Evolutionary conservation across 1,139 yeast genomes (phyloP).

Genomic region (Zygotorulaspora mrakii): DNA sequence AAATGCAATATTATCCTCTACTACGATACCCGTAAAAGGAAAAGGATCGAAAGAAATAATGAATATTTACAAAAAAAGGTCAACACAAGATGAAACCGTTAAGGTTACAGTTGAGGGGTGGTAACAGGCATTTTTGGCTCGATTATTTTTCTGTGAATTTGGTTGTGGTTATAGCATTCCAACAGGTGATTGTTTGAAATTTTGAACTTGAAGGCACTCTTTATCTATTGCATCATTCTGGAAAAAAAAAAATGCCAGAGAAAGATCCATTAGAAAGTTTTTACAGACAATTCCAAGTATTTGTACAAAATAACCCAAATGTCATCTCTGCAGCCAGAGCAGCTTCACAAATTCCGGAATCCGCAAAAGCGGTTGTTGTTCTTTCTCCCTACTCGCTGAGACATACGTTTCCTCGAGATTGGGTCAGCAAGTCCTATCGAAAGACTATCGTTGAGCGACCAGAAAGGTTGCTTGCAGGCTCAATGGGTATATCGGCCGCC

Average conservation of each 20-base stretch:
- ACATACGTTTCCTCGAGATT: slow-evolving; percentile 69
- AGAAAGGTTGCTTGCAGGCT: slow-evolving; percentile 69
- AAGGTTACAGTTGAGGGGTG: too few relatives aligned
- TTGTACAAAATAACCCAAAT: slow-evolving; percentile 53
- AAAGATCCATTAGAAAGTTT: slow-evolving; percentile 40
- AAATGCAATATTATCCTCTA: too few relatives aligned
- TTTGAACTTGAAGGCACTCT: too few relatives aligned
- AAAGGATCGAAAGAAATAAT: background rate
- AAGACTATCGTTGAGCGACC: slow-evolving; percentile 81
- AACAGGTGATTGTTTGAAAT: too few relatives aligned
- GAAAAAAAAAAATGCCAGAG: slow-evolving; percentile 10
- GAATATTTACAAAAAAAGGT: background rate
- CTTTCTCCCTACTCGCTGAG: slow-evolving; percentile 59
- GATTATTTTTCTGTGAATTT: too few relatives aligned
- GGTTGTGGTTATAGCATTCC: too few relatives aligned
- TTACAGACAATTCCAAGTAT: slow-evolving; percentile 45
- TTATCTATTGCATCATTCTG: too few relatives aligned
- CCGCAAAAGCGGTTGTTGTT: slow-evolving; percentile 51
- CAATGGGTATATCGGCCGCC: slow-evolving; percentile 77
- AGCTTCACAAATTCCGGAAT: slow-evolving; percentile 42
- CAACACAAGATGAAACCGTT: too few relatives aligned
- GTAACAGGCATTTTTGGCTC: too few relatives aligned
- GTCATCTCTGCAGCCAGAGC: slow-evolving; percentile 47
- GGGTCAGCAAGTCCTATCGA: slow-evolving; percentile 69
- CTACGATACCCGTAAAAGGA: background rate